Conservation (phyloP, 352 stramenopile species). For the Phytopythium vexans region DNA sequence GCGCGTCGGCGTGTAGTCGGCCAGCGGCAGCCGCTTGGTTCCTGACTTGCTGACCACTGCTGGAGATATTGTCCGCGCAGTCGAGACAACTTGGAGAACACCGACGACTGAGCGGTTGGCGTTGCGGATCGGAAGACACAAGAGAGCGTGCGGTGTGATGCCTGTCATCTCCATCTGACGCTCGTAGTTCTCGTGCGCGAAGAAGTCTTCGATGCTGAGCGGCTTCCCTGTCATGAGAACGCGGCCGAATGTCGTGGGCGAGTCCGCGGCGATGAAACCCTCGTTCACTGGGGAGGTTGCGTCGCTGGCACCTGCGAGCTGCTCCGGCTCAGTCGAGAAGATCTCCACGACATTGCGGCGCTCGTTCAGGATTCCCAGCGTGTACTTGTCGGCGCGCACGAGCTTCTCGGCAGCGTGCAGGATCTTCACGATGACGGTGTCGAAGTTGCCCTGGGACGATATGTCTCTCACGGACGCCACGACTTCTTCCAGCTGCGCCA, state of each 20-base stretch:
- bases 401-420: slow-evolving; percentile 48
- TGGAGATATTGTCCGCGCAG: no score
- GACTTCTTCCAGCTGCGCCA: slow-evolving; percentile 55
- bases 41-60: no score
- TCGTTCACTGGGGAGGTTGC: slow-evolving; percentile 36
- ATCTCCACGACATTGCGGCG: slow-evolving; percentile 55
- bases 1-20: neutral
- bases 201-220: slow-evolving; percentile 52
- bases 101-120: slow-evolving; percentile 58
- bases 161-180: slow-evolving; percentile 32
- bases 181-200: slow-evolving; percentile 56
- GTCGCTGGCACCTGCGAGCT: neutral
- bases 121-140: slow-evolving; percentile 69
- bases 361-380: slow-evolving; percentile 57
- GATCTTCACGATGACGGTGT: slow-evolving; percentile 51
- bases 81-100: slow-evolving; percentile 43
- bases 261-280: slow-evolving; percentile 53
- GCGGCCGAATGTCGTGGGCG: slow-evolving; percentile 55
- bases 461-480: slow-evolving; percentile 57
- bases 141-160: slow-evolving; percentile 35
- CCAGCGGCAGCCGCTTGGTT: neutral
- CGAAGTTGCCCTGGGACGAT: slow-evolving; percentile 53
- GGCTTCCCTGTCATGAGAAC: slow-evolving; percentile 63
- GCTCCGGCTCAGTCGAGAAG: slow-evolving; percentile 25
- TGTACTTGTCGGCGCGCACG: slow-evolving; percentile 62